Percentiles rank a stretch among this genome's conserved stretches.
These are phyloP conservation scores for Oryza meridionalis DNA, from an alignment of 176 grass and related monocot species.

Conservation along the genomic window DNA sequence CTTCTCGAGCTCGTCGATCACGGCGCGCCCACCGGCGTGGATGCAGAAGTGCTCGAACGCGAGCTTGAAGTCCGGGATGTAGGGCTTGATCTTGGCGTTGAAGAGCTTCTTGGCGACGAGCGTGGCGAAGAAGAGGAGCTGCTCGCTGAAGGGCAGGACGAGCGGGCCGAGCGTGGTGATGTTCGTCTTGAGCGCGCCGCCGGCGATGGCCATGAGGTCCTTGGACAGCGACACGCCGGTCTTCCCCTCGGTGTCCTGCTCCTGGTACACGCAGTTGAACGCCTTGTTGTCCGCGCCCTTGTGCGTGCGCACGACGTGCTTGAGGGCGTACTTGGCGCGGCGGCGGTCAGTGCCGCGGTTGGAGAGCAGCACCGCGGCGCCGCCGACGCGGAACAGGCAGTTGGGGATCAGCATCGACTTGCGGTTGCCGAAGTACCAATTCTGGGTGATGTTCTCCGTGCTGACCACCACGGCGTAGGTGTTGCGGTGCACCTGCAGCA, in stretches of 20 bases:
- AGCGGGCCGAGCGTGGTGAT: slow-evolving; percentile 92
- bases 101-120: slow-evolving; percentile 79
- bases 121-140: slow-evolving; percentile 84
- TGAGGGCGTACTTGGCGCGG: slow-evolving; percentile 72
- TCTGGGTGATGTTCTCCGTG: slow-evolving; percentile 97
- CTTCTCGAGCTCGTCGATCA: slow-evolving; percentile 95
- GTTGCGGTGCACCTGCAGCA: slow-evolving; percentile 75
- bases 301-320: slow-evolving; percentile 84
- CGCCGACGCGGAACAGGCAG: slow-evolving; percentile 81
- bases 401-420: slow-evolving; percentile 94
- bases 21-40: slow-evolving; percentile 82
- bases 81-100: slow-evolving; percentile 78
- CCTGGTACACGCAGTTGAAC: slow-evolving; percentile 87
- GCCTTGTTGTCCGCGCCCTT: slow-evolving; percentile 78
- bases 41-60: slow-evolving; percentile 97
- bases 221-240: slow-evolving; percentile 79
- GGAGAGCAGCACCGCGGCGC: slow-evolving; percentile 76
- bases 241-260: slow-evolving; percentile 81
- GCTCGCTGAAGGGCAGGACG: slow-evolving; percentile 85
- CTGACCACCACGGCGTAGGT: slow-evolving; percentile 84
- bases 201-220: slow-evolving; percentile 87
- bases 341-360: slow-evolving; percentile 61
- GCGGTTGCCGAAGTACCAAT: slow-evolving; percentile 89
- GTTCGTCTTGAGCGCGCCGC: slow-evolving; percentile 84
- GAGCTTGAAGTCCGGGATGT: slow-evolving; percentile 93